Percentiles rank a stretch among this genome's conserved stretches.
These are phyloP conservation scores for Mortierella antarctica DNA, from an alignment of 192 early-diverging fungal genomes.

Conservation along the genomic window DNA sequence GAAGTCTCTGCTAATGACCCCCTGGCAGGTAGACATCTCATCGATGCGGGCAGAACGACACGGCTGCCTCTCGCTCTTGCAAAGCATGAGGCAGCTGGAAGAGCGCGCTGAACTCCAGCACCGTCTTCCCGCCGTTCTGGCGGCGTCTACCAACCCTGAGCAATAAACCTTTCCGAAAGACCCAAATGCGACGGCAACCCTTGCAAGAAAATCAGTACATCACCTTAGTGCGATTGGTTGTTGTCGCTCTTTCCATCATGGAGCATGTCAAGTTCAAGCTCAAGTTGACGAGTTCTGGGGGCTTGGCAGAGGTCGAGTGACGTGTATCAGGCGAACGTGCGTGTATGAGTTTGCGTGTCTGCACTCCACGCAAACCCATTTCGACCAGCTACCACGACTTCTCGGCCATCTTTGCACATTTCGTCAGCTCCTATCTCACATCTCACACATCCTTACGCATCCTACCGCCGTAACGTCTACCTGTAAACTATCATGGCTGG, in stretches of 20 bases:
- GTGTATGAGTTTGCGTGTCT: neutral
- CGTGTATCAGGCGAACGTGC: neutral
- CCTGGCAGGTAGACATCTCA: conserved; percentile 15
- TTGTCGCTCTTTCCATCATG: no score
- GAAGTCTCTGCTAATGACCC: conserved; percentile 7
- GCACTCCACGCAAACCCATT: neutral
- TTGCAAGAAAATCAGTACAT: no score
- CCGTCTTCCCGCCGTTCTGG: conserved; percentile 5
- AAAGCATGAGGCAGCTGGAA: conserved; percentile 13
- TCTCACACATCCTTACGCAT: neutral
- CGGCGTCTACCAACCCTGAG: conserved; percentile 5
- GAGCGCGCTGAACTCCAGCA: conserved; percentile 6
- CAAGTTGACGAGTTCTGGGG: no score
- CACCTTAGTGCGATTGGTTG: no score
- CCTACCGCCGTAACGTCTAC: no score
- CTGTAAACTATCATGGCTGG: conserved; percentile 37
- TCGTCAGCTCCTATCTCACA: neutral
- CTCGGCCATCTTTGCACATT: neutral
- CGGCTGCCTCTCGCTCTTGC: conserved; percentile 1
- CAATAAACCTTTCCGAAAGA: neutral
- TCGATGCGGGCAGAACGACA: conserved; percentile 13
- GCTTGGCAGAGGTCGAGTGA: no score
- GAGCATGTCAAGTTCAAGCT: no score
- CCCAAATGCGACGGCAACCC: no score
- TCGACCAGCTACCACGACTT: neutral